Evolutionary conservation across 2,329 filamentous ascomycete species (phyloP).

Genomic region (Penicillium occitanis): DNA sequence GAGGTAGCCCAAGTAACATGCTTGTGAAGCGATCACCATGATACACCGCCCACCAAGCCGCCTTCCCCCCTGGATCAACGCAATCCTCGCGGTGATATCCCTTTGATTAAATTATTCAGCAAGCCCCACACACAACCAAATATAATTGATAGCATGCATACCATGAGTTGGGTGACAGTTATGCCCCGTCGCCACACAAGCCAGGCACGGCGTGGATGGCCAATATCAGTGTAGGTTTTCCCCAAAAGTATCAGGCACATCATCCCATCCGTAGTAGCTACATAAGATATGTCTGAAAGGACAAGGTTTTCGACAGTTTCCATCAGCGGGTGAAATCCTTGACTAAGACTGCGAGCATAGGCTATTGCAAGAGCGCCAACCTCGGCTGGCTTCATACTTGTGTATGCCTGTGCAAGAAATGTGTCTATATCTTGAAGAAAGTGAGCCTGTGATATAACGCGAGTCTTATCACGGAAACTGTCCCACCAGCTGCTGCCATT

Average conservation of each 20-base stretch:
- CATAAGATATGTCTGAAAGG: constrained; percentile 3
- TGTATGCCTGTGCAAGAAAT: constrained; percentile 1
- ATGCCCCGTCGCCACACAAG: constrained; percentile 8
- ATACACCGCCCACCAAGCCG: background rate
- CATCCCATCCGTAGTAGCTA: background rate
- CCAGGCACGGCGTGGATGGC: constrained; percentile 4
- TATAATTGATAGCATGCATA: background rate
- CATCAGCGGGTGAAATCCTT: constrained; percentile 2
- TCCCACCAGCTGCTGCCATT: constrained; percentile 6
- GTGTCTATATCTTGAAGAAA: background rate
- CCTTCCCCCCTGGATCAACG: background rate
- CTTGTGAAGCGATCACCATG: constrained; percentile 10
- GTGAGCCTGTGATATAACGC: constrained; percentile 8
- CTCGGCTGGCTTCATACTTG: constrained; percentile 5
- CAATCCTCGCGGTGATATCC: constrained; percentile 6
- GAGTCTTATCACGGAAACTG: constrained; percentile 8
- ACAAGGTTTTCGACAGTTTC: constrained; percentile 4
- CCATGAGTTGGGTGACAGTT: constrained; percentile 4
- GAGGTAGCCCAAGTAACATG: constrained; percentile 6
- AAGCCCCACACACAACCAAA: background rate
- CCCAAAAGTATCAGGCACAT: constrained; percentile 10
- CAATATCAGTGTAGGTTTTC: constrained; percentile 10
- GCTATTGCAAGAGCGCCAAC: constrained; percentile 3
- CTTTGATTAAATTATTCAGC: background rate
- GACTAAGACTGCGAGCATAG: constrained; percentile 6